Percentiles rank a stretch among this genome's conserved stretches.
Evolutionary conservation across 2,329 filamentous ascomycete species (phyloP).

Genomic region (Rhynchosporium secalis): DNA sequence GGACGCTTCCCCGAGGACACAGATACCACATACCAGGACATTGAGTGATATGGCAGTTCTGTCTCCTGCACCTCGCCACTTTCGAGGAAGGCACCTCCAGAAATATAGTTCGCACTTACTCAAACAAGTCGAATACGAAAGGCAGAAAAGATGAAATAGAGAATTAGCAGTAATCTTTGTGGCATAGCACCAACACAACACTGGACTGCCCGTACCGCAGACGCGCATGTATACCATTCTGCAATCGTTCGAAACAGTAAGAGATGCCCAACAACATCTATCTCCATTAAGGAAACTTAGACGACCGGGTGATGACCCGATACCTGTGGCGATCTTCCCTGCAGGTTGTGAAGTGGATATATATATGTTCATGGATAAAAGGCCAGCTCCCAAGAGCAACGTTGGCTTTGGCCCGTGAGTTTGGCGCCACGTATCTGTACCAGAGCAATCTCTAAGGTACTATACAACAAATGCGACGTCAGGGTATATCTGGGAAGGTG

Average conservation of each 20-base stretch:
- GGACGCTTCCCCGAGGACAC: slow-evolving; percentile 8
- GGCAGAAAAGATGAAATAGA: background rate
- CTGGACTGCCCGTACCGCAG: background rate
- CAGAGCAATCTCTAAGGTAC: background rate
- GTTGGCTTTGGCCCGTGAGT: background rate
- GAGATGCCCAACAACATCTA: background rate
- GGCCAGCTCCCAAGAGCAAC: background rate
- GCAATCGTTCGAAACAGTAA: background rate
- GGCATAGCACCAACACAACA: background rate
- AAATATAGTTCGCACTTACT: background rate
- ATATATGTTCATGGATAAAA: background rate
- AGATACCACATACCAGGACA: background rate
- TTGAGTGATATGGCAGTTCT: slow-evolving; percentile 8
- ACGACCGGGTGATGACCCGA: background rate
- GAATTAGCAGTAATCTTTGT: background rate
- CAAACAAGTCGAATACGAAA: background rate
- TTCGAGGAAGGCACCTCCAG: slow-evolving; percentile 3
- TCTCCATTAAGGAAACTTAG: background rate
- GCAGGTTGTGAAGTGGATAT: background rate
- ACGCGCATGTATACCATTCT: background rate
- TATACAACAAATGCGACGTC: background rate
- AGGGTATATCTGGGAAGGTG: too few relatives aligned
- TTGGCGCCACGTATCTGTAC: background rate
- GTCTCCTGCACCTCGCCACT: slow-evolving; percentile 6
- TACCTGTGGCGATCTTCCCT: background rate